Base-by-base conservation (phyloP, 176 grass and related monocot genomes). In the Juncus effusus region DNA sequence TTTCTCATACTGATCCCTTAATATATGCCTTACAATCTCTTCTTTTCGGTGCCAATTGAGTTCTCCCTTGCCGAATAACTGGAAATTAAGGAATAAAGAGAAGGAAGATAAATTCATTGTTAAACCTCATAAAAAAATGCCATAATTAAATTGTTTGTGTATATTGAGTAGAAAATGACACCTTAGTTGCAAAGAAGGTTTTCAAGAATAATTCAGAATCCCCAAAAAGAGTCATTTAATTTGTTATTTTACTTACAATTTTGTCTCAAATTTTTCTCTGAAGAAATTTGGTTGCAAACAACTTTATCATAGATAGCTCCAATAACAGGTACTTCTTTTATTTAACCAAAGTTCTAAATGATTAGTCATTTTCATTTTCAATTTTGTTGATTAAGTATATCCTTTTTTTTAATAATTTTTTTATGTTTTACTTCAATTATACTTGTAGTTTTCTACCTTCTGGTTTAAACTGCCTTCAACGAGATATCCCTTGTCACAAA, bases 281-380 rank as follows among this genome's bases (percentile, higher is more conserved):
- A 42, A 95, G 90, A 75, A 95, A 95, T 73, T 75, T 95, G 83
- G 86, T 90, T 41, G 76, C 91, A 56, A 95, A 95, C 6, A 76
- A 95, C 69, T 95, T 95, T 38, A 49, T 77, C 51, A 72, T 84
- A 6, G 63, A 79, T 76, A 74, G 60, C 76, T 84, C 83, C 35
- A 87, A 90, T 59, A 72, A 45, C 81, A 90, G 90, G 90, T 95
- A 3, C 10, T 45, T n/a, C 4, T 40, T 8, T 51, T 44, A 59
- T 76, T 50, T 55, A 54, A 57, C 51, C 8, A 28, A 36, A 11
- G n/a, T 54, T 70, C 10, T 54, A 13, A 42, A 59, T 42, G 14
- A 72, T 16, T 2, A 40, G 19, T 57, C 44, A 47, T 5, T 13
- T 4, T 40, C 56, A 9, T 54, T 57, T 58, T 47, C 19, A 28